phyloP scores from a whole-genome alignment of 805 yeast species.

The Sporopachydermia quercuum region DNA sequence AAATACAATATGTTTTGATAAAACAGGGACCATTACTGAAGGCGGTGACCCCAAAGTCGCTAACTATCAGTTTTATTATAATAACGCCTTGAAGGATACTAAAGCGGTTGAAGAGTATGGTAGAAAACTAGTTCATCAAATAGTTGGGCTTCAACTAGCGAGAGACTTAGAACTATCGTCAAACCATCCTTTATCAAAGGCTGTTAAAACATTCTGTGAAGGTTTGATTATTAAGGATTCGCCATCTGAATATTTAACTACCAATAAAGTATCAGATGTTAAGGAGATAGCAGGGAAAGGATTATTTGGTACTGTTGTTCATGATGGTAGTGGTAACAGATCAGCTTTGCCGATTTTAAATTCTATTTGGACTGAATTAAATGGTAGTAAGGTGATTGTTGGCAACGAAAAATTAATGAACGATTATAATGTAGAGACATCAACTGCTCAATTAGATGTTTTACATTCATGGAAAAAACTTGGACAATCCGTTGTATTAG shows the following conservation, averaged over 20 bases:
- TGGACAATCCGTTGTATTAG: conserved; percentile 48
- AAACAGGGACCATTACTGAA: conserved; percentile 61
- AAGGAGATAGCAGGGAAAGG: conserved; percentile 51
- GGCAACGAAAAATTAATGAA: conserved; percentile 49
- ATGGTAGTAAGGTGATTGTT: conserved; percentile 25
- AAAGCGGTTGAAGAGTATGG: conserved; percentile 11
- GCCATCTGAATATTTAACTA: conserved; percentile 9
- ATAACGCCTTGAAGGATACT: conserved; percentile 9
- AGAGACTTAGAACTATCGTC: conserved; percentile 49
- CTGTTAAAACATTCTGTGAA: conserved; percentile 31
- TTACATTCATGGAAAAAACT: conserved; percentile 42
- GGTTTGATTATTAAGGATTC: conserved; percentile 7
- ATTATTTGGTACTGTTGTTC: conserved; percentile 27
- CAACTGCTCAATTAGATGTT: conserved; percentile 19
- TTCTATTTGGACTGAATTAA: conserved; percentile 18
- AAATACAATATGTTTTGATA: conserved; percentile 58
- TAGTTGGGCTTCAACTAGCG: conserved; percentile 30
- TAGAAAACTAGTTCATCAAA: conserved; percentile 7
- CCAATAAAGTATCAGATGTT: conserved; percentile 28
- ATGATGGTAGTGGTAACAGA: conserved; percentile 10
- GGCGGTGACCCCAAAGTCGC: conserved; percentile 47
- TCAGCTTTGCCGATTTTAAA: conserved; percentile 5
- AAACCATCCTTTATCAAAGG: conserved; percentile 52
- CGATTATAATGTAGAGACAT: conserved; percentile 29
- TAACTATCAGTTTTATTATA: conserved; percentile 23